Evolutionary conservation across 176 grass and related monocot species (phyloP), one percentile per base, ranked within the genome.

Genomic region (Dendrocalamus sinicus): DNA sequence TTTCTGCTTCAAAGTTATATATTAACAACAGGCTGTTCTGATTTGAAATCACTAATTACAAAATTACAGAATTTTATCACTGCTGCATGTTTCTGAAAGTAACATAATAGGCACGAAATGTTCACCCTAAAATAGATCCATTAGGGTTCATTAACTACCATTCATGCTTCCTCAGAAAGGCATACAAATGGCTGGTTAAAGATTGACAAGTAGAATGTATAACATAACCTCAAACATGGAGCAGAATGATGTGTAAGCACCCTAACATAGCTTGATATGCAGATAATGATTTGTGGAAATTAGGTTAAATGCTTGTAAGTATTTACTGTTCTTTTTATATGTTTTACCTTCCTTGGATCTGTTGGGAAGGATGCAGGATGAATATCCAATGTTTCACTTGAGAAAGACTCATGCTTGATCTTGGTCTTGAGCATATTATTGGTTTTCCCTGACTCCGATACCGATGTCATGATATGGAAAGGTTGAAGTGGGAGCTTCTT

Each of bases 401-500:
- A 86, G 58, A 93, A 86, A 15, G 84, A 88, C 72, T 92, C 86
- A 88, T 89, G 81, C 73, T 65, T 89, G 53, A 88, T 83, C 90
- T 89, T 95, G 68, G 80, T 77, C 88, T 95, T 94, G 43, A 88
- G 75, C 83, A 81, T 73, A 70, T 70, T 85, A 65, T 90, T 94
- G 7, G 83, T 85, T 72, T 53, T 77, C 19, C 88, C 83, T 0
- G 86, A 84, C 46, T 94, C 93, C 7, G 88, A 89, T 32, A 92
- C 86, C 0, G 93, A 84, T 61, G 92, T 80, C 83, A 94, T 91
- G 76, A 95, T 91, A 26, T 91, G 91, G 32, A 98, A 91, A 83
- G 92, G 90, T 53, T 94, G 96, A 44, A 99, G 86, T n/a, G 90
- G 90, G 24, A 94, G 94, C 80, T 95, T 95, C 59, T 95, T 95